Evolutionary conservation across 2,329 filamentous ascomycete species (phyloP).

Genomic region (Alternaria arborescens): DNA sequence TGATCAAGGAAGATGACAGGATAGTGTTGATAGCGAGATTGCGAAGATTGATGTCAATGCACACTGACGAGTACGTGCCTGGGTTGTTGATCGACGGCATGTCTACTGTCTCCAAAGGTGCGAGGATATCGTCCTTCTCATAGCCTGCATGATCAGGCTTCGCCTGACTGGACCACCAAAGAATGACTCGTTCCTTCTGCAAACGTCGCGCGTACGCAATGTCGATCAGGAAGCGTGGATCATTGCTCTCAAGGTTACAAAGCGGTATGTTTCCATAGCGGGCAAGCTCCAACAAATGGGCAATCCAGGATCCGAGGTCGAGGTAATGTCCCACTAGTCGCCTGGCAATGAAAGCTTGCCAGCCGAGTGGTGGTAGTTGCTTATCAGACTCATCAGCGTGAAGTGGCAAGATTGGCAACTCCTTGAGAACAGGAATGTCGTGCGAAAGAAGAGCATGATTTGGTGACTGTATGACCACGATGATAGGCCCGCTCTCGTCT

Average conservation of each 20-base stretch:
- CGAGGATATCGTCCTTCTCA: conserved; percentile 88
- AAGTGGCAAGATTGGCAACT: conserved; percentile 83
- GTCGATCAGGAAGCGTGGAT: conserved; percentile 94
- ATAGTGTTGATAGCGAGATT: conserved; percentile 99
- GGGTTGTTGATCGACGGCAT: conserved; percentile 95
- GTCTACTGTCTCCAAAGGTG: conserved; percentile 82
- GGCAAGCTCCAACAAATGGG: conserved; percentile 86
- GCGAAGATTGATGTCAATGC: conserved; percentile 91
- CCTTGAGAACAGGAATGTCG: conserved; percentile 82
- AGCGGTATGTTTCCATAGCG: conserved; percentile 93
- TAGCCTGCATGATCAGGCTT: conserved; percentile 95
- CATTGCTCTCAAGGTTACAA: conserved; percentile 93
- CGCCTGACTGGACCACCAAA: conserved; percentile 94
- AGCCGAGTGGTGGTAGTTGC: conserved; percentile 87
- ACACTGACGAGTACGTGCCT: conserved; percentile 93
- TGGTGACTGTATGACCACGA: conserved; percentile 91
- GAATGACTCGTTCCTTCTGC: conserved; percentile 88
- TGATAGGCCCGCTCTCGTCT: conserved; percentile 79
- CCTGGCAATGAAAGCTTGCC: conserved; percentile 89
- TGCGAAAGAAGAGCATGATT: conserved; percentile 82
- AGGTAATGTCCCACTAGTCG: conserved; percentile 89
- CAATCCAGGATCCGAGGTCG: conserved; percentile 89
- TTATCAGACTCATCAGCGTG: conserved; percentile 85
- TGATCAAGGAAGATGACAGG: conserved; percentile 93
- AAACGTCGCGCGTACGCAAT: conserved; percentile 90